Base-by-base conservation (phyloP, 1,139 yeast species). In the Candida smagusa region DNA sequence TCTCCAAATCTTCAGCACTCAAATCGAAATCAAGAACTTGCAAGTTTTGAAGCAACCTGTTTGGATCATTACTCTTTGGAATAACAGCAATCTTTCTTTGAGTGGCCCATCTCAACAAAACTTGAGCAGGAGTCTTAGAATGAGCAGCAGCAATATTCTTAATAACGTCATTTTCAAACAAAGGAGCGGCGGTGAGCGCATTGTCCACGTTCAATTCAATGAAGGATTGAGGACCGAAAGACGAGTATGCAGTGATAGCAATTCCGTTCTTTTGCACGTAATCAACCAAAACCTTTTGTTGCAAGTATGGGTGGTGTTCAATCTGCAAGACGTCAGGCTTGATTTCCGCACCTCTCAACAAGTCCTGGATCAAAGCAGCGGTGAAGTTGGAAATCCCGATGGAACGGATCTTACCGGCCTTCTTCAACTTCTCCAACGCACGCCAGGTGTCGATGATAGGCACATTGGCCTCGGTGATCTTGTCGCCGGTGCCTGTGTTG, bases 221-320 rank as follows among this genome's bases (percentile, higher is more conserved):
- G 59, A 83, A 51, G 4, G 87, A 79, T 58, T 78, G 84, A 21
- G 90, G 89, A 32, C 92, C 92, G 55, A 87, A 84, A 9, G 95
- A 84, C 7, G 95, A 86, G 72, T 88, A 88, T 22, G 84, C 96
- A 38, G 88, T 85, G 54, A 88, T 72, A 42, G 80, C 83, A 54
- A 88, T 77, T 34, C 76, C 81, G 49, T 77, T 63, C 31, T 64
- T 53, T 59, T 84, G 77, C 45, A 76, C 85, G 54, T 65, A 85
- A 50, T 81, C 73, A 45, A 87, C 61, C 58, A 87, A 71, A 48
- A 70, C 71, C 43, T 76, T 76, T 66, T 88, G 96, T 49, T 84
- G 86, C 61, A 88, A 73, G 71, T 86, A 88, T 49, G 96, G 96
- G 62, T 88, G 96, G 65, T 85, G 92, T 69, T 89, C 97, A 57